A percentile compares a stretch with the other conserved stretches of the same genome.
Evolutionary conservation across 208 protist species (phyloP).

Genomic region (Acanthamoeba castellanii): DNA sequence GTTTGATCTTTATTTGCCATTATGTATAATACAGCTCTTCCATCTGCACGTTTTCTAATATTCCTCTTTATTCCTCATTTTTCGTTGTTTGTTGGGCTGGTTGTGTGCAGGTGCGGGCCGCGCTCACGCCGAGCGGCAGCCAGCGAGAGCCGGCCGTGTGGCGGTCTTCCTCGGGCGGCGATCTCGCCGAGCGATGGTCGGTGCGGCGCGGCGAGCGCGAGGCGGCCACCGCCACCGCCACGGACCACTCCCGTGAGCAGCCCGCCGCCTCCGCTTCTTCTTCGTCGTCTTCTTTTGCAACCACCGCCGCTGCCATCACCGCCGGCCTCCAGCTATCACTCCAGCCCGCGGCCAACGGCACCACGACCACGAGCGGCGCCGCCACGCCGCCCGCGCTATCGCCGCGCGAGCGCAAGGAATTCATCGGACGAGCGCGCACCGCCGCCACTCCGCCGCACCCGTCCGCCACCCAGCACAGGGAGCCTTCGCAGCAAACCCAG

Average conservation of each 20-base stretch:
- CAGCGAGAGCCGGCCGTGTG: no score
- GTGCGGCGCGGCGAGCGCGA: background rate
- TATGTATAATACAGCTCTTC: no score
- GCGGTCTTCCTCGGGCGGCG: background rate
- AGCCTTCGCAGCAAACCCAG: background rate
- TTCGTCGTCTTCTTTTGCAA: no score
- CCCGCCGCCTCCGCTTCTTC: no score
- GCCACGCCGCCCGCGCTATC: background rate
- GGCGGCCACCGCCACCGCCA: background rate
- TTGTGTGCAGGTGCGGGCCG: no score
- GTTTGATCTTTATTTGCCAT: no score
- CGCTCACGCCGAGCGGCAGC: no score
- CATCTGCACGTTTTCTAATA: no score
- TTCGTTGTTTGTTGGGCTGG: no score
- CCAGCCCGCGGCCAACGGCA: background rate
- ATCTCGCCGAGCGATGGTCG: background rate
- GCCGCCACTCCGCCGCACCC: background rate
- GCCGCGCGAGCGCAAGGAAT: constrained; percentile 3
- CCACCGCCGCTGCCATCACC: background rate
- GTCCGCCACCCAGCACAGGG: background rate
- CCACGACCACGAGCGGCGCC: background rate
- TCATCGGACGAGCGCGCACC: background rate
- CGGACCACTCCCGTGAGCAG: no score
- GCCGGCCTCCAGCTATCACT: background rate
- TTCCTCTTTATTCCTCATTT: no score